Evolutionary conservation across 2,329 filamentous ascomycete species (phyloP).

Genomic region (Trichophyton schoenleinii): DNA sequence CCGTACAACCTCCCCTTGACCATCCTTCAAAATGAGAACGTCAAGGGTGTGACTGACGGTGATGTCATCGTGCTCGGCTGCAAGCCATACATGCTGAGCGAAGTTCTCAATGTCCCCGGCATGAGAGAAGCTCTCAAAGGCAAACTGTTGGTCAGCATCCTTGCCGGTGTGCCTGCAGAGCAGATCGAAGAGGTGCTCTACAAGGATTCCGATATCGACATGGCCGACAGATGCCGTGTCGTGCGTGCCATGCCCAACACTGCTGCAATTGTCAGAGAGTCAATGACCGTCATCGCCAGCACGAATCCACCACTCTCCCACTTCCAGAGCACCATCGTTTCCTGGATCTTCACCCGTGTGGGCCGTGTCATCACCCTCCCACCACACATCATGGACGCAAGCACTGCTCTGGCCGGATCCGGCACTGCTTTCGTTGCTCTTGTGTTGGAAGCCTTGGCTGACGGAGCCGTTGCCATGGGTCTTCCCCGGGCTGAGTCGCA

Average conservation of each 20-base stretch:
- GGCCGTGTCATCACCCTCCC: conserved; percentile 40
- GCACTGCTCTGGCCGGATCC: conserved; percentile 48
- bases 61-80: conserved; percentile 68
- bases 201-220: conserved; percentile 35
- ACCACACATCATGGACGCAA: conserved; percentile 43
- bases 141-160: conserved; percentile 71
- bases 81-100: conserved; percentile 63
- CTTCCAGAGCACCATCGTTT: conserved; percentile 34
- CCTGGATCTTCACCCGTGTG: conserved; percentile 46
- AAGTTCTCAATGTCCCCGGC: conserved; percentile 53
- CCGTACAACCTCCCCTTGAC: conserved; percentile 51
- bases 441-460: conserved; percentile 47
- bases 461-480: conserved; percentile 52
- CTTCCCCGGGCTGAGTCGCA: conserved; percentile 47
- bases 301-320: conserved; percentile 35
- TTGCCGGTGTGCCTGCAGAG: conserved; percentile 59
- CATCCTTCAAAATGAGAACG: conserved; percentile 60
- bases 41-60: conserved; percentile 51
- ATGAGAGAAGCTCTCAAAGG: conserved; percentile 61
- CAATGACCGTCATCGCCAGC: conserved; percentile 67
- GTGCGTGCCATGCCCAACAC: conserved; percentile 80
- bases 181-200: conserved; percentile 57
- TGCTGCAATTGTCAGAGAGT: conserved; percentile 62
- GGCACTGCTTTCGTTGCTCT: conserved; percentile 50
- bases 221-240: conserved; percentile 36